phyloP scores from a whole-genome alignment of 2,329 filamentous ascomycete genomes.

The Oidium heveae region DNA sequence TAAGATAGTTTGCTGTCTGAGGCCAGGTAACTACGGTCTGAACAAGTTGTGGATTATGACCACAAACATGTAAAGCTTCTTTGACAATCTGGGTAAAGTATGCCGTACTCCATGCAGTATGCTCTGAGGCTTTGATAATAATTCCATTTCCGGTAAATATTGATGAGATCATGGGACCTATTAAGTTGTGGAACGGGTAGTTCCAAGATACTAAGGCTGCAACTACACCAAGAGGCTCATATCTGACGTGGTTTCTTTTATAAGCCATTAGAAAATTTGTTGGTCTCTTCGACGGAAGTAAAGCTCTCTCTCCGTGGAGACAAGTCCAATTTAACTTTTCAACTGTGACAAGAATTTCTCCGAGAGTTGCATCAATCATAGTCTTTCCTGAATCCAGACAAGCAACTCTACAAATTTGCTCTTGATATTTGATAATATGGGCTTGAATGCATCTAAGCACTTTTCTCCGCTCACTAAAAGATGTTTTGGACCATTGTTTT shows the following conservation, averaged over 20 bases:
- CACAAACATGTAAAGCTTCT: constrained; percentile 56
- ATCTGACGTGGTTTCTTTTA: constrained; percentile 73
- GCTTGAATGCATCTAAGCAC: constrained; percentile 63
- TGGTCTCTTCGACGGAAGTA: constrained; percentile 46
- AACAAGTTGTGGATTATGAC: constrained; percentile 57
- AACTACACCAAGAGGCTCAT: constrained; percentile 82
- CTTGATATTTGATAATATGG: constrained; percentile 70
- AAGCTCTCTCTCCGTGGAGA: constrained; percentile 60
- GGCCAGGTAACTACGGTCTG: constrained; percentile 81
- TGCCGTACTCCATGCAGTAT: constrained; percentile 72
- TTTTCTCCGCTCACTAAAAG: constrained; percentile 48
- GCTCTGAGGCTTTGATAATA: constrained; percentile 82
- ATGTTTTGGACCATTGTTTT: constrained; percentile 48
- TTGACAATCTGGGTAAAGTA: constrained; percentile 65
- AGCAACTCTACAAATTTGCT: constrained; percentile 60
- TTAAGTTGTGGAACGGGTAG: constrained; percentile 85
- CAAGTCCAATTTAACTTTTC: constrained; percentile 95
- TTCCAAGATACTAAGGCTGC: constrained; percentile 93
- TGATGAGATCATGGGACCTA: constrained; percentile 72
- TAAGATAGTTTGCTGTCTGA: constrained; percentile 52
- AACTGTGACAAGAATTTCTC: constrained; percentile 78
- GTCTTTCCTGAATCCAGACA: constrained; percentile 93
- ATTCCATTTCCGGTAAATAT: constrained; percentile 82
- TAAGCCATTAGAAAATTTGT: constrained; percentile 89
- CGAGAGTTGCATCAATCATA: constrained; percentile 76